Percentiles rank a stretch among this genome's conserved stretches.
Evolutionary conservation across 371 early-diverging fungal genomes (phyloP).

Genomic region (Aphelidium insulamus): DNA sequence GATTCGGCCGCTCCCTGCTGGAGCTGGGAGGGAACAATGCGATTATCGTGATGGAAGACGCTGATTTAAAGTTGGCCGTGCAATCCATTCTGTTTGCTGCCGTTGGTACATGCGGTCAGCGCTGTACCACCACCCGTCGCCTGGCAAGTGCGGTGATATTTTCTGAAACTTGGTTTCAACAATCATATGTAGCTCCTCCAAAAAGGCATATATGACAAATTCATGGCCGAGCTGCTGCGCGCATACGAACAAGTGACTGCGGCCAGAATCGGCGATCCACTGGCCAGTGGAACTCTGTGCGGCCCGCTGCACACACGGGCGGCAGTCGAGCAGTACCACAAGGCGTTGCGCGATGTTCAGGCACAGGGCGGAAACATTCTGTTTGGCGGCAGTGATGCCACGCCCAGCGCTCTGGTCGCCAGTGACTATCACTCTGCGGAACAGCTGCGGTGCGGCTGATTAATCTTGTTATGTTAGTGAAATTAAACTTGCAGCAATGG

Average conservation of each 20-base stretch:
- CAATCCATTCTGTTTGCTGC: constrained; percentile 82
- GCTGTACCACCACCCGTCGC: constrained; percentile 87
- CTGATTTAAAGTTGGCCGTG: constrained; percentile 78
- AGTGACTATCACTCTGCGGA: no score
- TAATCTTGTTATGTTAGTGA: no score
- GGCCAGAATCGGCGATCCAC: constrained; percentile 85
- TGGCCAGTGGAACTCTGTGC: constrained; percentile 58
- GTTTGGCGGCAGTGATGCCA: constrained; percentile 62
- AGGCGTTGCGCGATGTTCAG: constrained; percentile 50
- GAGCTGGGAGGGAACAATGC: constrained; percentile 95
- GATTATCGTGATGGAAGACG: constrained; percentile 74
- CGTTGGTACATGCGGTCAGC: constrained; percentile 89
- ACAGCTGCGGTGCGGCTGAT: no score
- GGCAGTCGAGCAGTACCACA: constrained; percentile 50
- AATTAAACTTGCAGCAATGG: no score
- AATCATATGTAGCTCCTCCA: no score
- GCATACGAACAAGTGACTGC: constrained; percentile 72
- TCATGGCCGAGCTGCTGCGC: constrained; percentile 47
- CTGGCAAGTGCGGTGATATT: no score
- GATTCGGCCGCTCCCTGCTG: constrained; percentile 68
- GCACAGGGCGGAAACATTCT: constrained; percentile 71
- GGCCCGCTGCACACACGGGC: constrained; percentile 79
- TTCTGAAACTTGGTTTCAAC: no score
- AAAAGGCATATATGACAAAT: constrained; percentile 62
- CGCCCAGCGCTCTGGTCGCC: no score